phyloP scores from a whole-genome alignment of 495 filamentous ascomycete species.

The Lophiostoma macrostomum region DNA sequence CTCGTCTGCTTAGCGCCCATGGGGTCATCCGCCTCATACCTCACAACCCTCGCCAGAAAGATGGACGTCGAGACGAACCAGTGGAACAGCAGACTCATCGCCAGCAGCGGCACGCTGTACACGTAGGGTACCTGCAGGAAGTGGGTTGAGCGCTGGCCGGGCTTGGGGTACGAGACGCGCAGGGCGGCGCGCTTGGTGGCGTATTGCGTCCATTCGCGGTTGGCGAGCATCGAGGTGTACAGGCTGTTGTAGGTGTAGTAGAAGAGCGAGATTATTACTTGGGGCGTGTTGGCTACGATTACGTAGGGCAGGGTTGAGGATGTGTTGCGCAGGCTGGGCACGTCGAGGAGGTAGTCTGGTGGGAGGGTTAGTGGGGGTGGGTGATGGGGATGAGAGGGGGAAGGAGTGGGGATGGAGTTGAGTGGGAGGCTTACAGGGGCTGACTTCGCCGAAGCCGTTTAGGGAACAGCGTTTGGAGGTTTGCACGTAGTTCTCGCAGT shows the following conservation, averaged over 20 bases:
- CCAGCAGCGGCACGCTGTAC: constrained; percentile 13
- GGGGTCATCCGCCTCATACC: not conserved
- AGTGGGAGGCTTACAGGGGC: not conserved
- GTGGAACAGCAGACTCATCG: constrained; percentile 10
- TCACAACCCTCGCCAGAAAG: constrained; percentile 14
- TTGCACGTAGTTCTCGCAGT: no score
- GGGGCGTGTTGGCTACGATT: constrained; percentile 24
- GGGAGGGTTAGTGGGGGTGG: not conserved
- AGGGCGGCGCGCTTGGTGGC: constrained; percentile 5
- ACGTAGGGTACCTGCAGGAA: constrained; percentile 25
- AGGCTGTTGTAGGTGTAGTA: constrained; percentile 24
- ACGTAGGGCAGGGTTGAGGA: constrained; percentile 12
- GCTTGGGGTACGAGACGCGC: constrained; percentile 4
- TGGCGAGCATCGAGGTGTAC: constrained; percentile 16
- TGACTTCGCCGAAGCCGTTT: constrained; percentile 8
- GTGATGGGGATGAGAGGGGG: not conserved
- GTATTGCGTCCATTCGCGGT: constrained; percentile 21
- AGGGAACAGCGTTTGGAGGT: no score
- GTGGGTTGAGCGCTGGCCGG: constrained; percentile 19
- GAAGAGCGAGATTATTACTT: constrained; percentile 20
- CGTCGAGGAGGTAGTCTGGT: constrained; percentile 11
- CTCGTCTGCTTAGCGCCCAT: not conserved
- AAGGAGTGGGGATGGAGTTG: not conserved
- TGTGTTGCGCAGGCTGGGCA: not conserved
- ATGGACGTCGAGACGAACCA: constrained; percentile 25